Conservation (phyloP, 495 filamentous ascomycete species). For the Thermochaetoides thermophila region DNA sequence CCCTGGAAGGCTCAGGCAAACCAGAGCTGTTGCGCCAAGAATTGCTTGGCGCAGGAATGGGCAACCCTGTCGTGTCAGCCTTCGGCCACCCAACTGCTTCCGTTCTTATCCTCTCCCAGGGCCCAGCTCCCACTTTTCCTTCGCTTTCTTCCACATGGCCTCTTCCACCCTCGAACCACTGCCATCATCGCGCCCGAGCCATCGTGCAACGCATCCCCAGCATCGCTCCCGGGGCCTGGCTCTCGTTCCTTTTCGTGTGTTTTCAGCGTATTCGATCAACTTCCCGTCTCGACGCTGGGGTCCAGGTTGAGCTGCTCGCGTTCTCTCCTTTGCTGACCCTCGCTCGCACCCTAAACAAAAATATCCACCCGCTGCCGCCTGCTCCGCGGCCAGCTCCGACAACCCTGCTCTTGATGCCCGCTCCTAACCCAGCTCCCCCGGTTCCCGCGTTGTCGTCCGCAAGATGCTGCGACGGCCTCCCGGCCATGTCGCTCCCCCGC, state of each 20-base stretch:
- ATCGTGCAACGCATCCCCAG: not conserved
- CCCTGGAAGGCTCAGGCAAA: not conserved
- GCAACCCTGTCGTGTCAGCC: constrained; percentile 8
- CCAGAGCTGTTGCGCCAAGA: not conserved
- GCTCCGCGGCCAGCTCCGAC: constrained; percentile 1
- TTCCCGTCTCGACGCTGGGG: no score
- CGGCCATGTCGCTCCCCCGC: constrained; percentile 33
- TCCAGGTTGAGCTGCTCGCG: no score
- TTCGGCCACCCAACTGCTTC: constrained; percentile 14
- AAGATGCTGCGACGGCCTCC: constrained; percentile 43
- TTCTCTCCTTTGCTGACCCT: no score
- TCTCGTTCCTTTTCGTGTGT: no score
- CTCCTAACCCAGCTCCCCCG: constrained; percentile 8
- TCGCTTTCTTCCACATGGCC: constrained; percentile 8
- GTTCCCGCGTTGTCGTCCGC: constrained; percentile 28
- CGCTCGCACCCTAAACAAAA: not conserved
- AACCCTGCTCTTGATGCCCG: constrained; percentile 13
- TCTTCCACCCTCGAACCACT: constrained; percentile 1
- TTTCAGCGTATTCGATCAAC: no score
- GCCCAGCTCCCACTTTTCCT: no score
- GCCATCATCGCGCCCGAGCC: not conserved
- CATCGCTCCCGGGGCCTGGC: no score
- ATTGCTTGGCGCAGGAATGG: constrained; percentile 2
- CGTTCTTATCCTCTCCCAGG: constrained; percentile 12
- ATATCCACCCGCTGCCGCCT: constrained; percentile 1